Evolutionary conservation across 163 green algal genomes (phyloP).

Genomic region (Scenedesmus sp.): DNA sequence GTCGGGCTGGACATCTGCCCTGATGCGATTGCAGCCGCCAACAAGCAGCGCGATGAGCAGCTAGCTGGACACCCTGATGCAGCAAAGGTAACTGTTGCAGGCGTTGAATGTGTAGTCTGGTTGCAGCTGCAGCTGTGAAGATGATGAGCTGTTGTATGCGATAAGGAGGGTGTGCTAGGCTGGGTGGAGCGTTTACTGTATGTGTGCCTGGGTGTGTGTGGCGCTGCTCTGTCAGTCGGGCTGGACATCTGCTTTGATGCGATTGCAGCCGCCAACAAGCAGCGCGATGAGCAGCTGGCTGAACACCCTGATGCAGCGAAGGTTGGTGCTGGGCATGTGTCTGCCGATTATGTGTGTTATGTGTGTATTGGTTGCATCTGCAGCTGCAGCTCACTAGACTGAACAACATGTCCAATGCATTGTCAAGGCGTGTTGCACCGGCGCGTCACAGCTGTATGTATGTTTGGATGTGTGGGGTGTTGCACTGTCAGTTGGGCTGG

Average conservation of each 20-base stretch:
- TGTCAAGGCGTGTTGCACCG: no score
- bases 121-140: no score
- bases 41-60: background rate
- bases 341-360: no score
- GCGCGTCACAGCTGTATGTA: no score
- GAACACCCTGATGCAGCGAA: background rate
- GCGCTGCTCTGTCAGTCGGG: background rate
- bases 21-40: background rate
- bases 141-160: no score
- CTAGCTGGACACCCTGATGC: background rate
- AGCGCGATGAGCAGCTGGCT: background rate
- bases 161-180: no score
- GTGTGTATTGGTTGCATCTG: no score
- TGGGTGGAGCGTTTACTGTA: no score
- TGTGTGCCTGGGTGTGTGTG: background rate
- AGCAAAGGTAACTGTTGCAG: background rate
- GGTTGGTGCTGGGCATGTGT: background rate
- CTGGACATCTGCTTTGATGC: background rate
- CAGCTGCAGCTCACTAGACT: no score
- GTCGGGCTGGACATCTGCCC: background rate
- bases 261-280: background rate
- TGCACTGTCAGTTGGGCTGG: background rate
- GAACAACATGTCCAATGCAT: no score
- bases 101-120: background rate
- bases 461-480: background rate